Conservation (phyloP, 345 rosid species). For the Eucalyptus regnans region DNA sequence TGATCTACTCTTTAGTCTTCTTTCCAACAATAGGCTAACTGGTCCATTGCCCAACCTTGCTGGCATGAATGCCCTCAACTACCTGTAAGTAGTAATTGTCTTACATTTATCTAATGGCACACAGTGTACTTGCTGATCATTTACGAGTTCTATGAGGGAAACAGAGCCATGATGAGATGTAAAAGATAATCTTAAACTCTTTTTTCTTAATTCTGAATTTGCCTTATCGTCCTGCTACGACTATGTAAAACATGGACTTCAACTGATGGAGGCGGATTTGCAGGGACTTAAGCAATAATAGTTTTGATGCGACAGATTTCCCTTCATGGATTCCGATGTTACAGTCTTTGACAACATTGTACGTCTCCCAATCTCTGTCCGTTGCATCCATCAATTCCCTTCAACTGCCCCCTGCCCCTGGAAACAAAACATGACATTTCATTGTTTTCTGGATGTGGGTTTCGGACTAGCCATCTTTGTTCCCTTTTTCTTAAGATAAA, state of each 20-base stretch:
- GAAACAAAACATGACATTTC: background rate
- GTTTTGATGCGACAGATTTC: conserved; percentile 28
- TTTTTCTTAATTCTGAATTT: background rate
- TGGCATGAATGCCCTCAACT: conserved; percentile 34
- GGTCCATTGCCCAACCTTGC: conserved; percentile 62
- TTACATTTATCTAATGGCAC: background rate
- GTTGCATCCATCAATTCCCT: background rate
- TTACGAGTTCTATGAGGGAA: background rate
- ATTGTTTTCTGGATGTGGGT: background rate
- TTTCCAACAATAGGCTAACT: conserved; percentile 53
- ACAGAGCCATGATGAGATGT: background rate
- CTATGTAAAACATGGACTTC: background rate
- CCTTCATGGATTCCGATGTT: conserved; percentile 52
- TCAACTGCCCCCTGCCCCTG: background rate
- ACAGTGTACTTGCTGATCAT: background rate
- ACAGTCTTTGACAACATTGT: conserved; percentile 55
- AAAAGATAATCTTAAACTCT: background rate
- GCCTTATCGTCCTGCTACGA: background rate
- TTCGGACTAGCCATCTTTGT: background rate
- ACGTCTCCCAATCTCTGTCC: conserved; percentile 9
- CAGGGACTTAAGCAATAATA: conserved; percentile 86
- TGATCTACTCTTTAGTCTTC: conserved; percentile 21
- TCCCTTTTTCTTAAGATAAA: background rate
- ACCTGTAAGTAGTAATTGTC: conserved; percentile 35
- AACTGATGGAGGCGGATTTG: background rate